Conservation (phyloP, 805 yeast species). For the Cyberlindnera euphorbiae region DNA sequence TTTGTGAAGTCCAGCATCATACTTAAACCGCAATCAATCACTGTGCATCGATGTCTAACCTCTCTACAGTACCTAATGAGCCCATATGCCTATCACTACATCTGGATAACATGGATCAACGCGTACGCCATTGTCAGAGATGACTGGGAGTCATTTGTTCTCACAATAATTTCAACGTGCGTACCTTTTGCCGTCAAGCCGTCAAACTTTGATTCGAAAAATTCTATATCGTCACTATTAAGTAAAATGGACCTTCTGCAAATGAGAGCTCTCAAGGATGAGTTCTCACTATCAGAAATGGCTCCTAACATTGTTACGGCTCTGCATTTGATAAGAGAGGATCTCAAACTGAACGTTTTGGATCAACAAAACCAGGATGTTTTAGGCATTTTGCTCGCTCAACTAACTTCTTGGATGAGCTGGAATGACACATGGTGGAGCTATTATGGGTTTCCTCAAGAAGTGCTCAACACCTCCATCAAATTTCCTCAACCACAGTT, state of each 20-base stretch:
- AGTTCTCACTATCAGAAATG: conserved; percentile 41
- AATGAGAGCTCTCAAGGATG: conserved; percentile 24
- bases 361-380: conserved; percentile 31
- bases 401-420: conserved; percentile 61
- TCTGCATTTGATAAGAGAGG: conserved; percentile 77
- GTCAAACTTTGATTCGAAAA: conserved; percentile 12
- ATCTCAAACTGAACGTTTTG: conserved; percentile 52
- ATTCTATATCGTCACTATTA: conserved; percentile 12
- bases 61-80: conserved; percentile 52
- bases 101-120: conserved; percentile 63
- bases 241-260: conserved; percentile 14
- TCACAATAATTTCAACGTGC: conserved; percentile 44
- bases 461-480: conserved; percentile 33
- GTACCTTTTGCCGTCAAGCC: conserved; percentile 39
- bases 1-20: conserved; percentile 31
- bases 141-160: conserved; percentile 60
- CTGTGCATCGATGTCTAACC: conserved; percentile 42
- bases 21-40: conserved; percentile 40
- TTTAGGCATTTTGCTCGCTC: conserved; percentile 54
- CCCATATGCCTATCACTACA: conserved; percentile 48
- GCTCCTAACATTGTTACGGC: conserved; percentile 62
- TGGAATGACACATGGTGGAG: conserved; percentile 66
- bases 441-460: conserved; percentile 42
- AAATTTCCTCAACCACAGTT: conserved; percentile 33
- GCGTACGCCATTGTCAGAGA: conserved; percentile 40